Evolutionary conservation across 345 rosid species (phyloP).

Genomic region (Arabidopsis thaliana): DNA sequence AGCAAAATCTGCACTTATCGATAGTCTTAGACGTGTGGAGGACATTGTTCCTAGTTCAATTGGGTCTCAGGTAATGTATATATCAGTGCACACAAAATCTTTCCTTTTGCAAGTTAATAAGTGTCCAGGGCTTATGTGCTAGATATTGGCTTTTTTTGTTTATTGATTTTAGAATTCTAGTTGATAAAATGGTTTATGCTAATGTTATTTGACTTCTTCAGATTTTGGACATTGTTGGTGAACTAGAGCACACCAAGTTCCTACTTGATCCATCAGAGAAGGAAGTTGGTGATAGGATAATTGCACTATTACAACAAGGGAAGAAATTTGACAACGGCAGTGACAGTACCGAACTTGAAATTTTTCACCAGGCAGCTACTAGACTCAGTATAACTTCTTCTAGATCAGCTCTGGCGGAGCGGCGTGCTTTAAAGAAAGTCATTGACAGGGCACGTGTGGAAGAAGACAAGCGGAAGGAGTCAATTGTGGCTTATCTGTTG

Average conservation of each 20-base stretch:
- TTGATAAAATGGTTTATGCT: constrained; percentile 18
- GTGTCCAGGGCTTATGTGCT: neutral
- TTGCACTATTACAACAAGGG: constrained; percentile 85
- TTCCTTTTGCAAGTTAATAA: constrained; percentile 60
- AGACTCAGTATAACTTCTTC: constrained; percentile 81
- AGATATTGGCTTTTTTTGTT: neutral
- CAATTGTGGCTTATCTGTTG: constrained; percentile 89
- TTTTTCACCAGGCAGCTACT: constrained; percentile 81
- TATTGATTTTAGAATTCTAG: neutral
- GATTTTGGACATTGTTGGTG: constrained; percentile 83
- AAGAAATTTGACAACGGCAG: constrained; percentile 65
- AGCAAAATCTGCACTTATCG: constrained; percentile 68
- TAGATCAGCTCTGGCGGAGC: constrained; percentile 86
- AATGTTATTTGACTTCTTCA: constrained; percentile 45
- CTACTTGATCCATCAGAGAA: constrained; percentile 76
- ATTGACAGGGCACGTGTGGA: constrained; percentile 89
- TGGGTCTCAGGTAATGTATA: constrained; percentile 69
- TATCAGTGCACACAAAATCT: constrained; percentile 4
- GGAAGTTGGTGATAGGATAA: constrained; percentile 88
- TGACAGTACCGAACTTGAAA: constrained; percentile 79
- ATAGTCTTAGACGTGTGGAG: constrained; percentile 88
- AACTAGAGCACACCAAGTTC: constrained; percentile 67
- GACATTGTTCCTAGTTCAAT: constrained; percentile 87
- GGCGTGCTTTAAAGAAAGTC: constrained; percentile 91
- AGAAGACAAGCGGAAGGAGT: constrained; percentile 95